A percentile compares a stretch with the other conserved stretches of the same genome.
phyloP scores from a whole-genome alignment of 2,329 filamentous ascomycete genomes.

The Kalaharituber pfeilii region DNA sequence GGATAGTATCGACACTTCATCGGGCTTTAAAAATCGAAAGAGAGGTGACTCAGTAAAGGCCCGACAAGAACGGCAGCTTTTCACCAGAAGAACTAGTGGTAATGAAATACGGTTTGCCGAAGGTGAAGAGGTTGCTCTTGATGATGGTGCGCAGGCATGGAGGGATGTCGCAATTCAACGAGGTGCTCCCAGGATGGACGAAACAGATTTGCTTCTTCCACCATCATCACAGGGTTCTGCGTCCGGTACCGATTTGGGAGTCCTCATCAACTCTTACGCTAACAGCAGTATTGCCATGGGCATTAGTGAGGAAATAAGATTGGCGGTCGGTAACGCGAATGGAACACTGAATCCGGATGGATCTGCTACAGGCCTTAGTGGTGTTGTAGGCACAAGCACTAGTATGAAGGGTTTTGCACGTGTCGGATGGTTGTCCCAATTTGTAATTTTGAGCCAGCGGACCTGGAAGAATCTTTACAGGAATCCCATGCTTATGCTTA shows the following conservation, averaged over 20 bases:
- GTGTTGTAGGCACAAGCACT: slow-evolving; percentile 24
- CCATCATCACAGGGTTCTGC: slow-evolving; percentile 4
- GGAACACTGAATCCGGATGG: slow-evolving; percentile 31
- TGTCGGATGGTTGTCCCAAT: slow-evolving; percentile 63
- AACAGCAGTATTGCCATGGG: slow-evolving; percentile 58
- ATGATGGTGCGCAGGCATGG: slow-evolving; percentile 23
- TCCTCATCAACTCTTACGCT: slow-evolving; percentile 57
- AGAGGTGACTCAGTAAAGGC: slow-evolving; percentile 65
- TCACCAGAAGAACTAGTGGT: slow-evolving; percentile 47
- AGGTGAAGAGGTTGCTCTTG: slow-evolving; percentile 36
- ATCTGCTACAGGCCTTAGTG: background rate
- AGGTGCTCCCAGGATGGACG: slow-evolving; percentile 12
- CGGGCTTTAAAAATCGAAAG: slow-evolving; percentile 43
- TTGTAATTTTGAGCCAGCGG: slow-evolving; percentile 69
- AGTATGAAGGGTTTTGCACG: slow-evolving; percentile 65
- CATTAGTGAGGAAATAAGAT: slow-evolving; percentile 69
- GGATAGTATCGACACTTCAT: slow-evolving; percentile 42
- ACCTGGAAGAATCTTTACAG: slow-evolving; percentile 97
- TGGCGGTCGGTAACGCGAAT: slow-evolving; percentile 44
- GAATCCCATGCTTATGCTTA: slow-evolving; percentile 95
- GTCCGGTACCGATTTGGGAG: slow-evolving; percentile 60
- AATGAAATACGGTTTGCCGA: slow-evolving; percentile 39
- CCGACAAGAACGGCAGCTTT: slow-evolving; percentile 79
- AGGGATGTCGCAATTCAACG: slow-evolving; percentile 29
- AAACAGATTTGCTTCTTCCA: slow-evolving; percentile 35